Base-by-base conservation (phyloP, 2,329 filamentous ascomycete genomes). In the Sporothrix dimorphospora region DNA sequence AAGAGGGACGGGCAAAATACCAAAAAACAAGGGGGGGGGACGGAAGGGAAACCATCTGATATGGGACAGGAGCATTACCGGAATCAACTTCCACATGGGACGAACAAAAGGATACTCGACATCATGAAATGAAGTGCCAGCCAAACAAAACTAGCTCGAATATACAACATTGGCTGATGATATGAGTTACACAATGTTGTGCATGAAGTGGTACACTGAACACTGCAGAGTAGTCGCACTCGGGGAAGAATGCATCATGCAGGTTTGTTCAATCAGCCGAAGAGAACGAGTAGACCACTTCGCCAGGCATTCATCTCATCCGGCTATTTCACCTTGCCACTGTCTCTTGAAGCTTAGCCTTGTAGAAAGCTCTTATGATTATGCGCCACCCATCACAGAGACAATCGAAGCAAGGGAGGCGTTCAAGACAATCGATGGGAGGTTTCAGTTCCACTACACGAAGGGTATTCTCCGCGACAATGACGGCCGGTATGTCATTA, bases 1-100 rank as follows among this genome's bases (percentile, higher is more conserved):
- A 21, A 27, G 14, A 53, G 3, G 49, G 8, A 12, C 24, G 12
- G 24, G 21, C 24, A 30, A 30, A 55, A 55, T 27, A 55, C 51
- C 2, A 53, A 8, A n/a, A 16, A 51, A 24, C 19, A 51, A 3
- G 30, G 30, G 30, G 6, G 30, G 30, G 30, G n/a, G 38, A 40
- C 40, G 12, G 11, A 42, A 42, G 12, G 8, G 12, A 0, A 47
- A 47, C 14, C 42, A 47, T 53, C 3, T 9, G 12, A 53, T 2
- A 9, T 24, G 49, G 49, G 21, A 53, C 11, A 24, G 45, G 45
- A 16, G 45, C 45, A 47, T 47, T 47, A 47, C 45, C 14, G 63
- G 63, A 67, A 67, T 67, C 42, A 67, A 67, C 42, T 27, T 69
- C 49, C 30, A 11, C 27, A 55, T 69, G 57, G 51, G 24, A 55